These are phyloP conservation scores for Saturnispora quitensis DNA, from an alignment of 805 yeast species.

Conservation along the genomic window DNA sequence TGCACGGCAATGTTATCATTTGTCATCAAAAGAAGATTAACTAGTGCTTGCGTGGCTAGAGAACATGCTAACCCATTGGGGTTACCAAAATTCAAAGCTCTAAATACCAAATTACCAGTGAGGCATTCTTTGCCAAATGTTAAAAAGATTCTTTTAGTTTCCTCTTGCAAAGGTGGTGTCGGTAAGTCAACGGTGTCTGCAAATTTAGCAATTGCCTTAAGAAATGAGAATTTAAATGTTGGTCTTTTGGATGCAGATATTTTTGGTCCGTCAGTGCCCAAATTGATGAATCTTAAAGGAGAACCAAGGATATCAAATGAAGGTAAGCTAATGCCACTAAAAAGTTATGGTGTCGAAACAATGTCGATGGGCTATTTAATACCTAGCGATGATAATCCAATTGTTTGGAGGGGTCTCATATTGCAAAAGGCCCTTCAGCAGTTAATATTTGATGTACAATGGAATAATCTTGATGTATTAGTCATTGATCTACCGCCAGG, in stretches of 20 bases:
- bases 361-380: conserved; percentile 88
- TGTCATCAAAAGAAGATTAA: conserved; percentile 5
- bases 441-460: conserved; percentile 70
- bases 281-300: conserved; percentile 54
- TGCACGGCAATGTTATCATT: not conserved
- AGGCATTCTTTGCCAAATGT: conserved; percentile 53
- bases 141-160: conserved; percentile 49
- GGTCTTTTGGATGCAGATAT: conserved; percentile 76
- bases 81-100: conserved; percentile 32
- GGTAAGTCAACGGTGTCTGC: conserved; percentile 71
- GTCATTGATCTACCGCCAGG: conserved; percentile 89
- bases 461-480: conserved; percentile 58
- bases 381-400: conserved; percentile 52
- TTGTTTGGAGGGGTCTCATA: conserved; percentile 83
- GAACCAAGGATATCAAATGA: conserved; percentile 49
- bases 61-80: conserved; percentile 48
- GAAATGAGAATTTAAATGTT: conserved; percentile 41
- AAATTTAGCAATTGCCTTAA: conserved; percentile 58
- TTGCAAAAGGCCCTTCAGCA: conserved; percentile 84
- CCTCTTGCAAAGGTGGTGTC: conserved; percentile 77
- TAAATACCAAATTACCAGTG: conserved; percentile 44
- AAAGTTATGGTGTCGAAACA: conserved; percentile 66
- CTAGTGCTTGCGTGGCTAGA: not conserved
- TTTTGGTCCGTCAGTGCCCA: conserved; percentile 80
- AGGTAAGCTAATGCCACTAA: conserved; percentile 56